phyloP scores from a whole-genome alignment of 495 filamentous ascomycete genomes.

The Aspergillus avenaceus region DNA sequence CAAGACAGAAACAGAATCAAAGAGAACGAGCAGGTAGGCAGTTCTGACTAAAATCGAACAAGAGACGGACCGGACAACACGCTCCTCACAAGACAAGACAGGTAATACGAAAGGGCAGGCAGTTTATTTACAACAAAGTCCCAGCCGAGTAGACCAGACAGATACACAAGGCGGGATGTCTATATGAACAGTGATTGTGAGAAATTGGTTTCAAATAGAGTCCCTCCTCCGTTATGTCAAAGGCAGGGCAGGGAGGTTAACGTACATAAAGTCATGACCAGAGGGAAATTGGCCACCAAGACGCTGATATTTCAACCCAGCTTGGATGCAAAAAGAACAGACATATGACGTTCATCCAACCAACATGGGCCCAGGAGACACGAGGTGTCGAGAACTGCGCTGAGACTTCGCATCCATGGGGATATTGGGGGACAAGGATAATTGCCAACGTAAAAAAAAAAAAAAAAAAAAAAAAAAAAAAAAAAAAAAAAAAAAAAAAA shows the following conservation, averaged over 20 bases:
- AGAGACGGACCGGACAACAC: slow-evolving; percentile 3
- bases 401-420: slow-evolving; percentile 23
- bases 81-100: slow-evolving; percentile 11
- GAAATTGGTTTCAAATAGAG: slow-evolving; percentile 51
- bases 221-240: slow-evolving; percentile 42
- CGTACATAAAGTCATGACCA: slow-evolving; percentile 73
- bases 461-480: slow-evolving; percentile 8
- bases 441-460: slow-evolving; percentile 11
- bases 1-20: slow-evolving; percentile 9
- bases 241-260: slow-evolving; percentile 61
- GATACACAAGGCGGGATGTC: slow-evolving; percentile 36
- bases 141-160: slow-evolving; percentile 22
- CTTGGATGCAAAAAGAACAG: slow-evolving; percentile 32
- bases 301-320: slow-evolving; percentile 34
- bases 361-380: slow-evolving; percentile 25
- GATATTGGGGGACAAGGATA: slow-evolving; percentile 1
- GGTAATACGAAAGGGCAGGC: slow-evolving; percentile 26
- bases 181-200: slow-evolving; percentile 47
- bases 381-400: slow-evolving; percentile 32
- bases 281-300: slow-evolving; percentile 58
- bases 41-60: slow-evolving; percentile 1
- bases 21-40: not conserved
- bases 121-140: slow-evolving; percentile 37
- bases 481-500: slow-evolving; percentile 17
- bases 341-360: slow-evolving; percentile 30